Conservation (phyloP, 2,329 filamentous ascomycete genomes). For the Alternaria triticimaculans region DNA sequence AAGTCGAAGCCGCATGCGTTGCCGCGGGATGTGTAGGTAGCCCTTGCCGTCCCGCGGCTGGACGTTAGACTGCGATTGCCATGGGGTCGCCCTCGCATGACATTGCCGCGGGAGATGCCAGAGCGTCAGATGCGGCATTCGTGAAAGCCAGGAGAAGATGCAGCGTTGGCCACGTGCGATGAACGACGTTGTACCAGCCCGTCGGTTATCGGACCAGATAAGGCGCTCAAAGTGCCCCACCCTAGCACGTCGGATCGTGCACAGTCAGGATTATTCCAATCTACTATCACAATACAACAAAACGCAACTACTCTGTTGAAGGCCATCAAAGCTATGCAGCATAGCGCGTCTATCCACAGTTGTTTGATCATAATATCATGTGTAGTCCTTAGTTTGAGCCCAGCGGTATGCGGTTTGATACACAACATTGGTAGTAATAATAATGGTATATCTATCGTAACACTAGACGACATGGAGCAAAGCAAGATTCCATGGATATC, state of each 20-base stretch:
- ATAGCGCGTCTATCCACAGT: background rate
- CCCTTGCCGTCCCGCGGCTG: constrained; percentile 5
- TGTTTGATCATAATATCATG: background rate
- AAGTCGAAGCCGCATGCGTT: background rate
- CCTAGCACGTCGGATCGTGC: background rate
- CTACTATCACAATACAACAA: background rate
- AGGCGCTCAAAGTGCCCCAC: background rate
- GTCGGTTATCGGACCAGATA: background rate
- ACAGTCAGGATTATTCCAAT: background rate
- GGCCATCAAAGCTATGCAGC: background rate
- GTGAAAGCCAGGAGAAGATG: background rate
- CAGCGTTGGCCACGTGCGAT: background rate
- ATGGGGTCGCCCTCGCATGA: background rate
- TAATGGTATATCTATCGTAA: background rate
- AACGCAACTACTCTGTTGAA: background rate
- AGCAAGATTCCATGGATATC: background rate
- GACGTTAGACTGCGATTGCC: background rate
- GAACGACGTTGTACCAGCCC: background rate
- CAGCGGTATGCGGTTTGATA: background rate
- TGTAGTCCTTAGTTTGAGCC: accelerated
- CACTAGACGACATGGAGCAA: background rate
- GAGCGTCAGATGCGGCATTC: background rate
- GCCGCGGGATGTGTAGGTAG: background rate
- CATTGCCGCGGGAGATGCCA: background rate
- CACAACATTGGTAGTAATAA: background rate